These are phyloP conservation scores for Linum tenue DNA, from an alignment of 345 rosid species.

Conservation along the genomic window DNA sequence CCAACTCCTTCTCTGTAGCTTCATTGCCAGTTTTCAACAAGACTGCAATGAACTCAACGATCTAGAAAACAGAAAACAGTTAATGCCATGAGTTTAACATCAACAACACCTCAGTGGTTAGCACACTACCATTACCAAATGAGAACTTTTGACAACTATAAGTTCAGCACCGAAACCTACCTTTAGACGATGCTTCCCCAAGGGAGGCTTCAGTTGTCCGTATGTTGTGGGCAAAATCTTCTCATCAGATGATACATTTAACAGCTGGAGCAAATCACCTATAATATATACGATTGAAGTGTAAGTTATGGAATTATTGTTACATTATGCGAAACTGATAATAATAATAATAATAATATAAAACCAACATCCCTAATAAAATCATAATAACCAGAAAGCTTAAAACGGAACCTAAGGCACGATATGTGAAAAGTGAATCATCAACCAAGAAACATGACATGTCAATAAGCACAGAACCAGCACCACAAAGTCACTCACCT, in stretches of 20 bases:
- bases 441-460: too few species aligned
- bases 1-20: conserved; percentile 70
- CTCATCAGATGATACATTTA: conserved; percentile 70
- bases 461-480: too few species aligned
- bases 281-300: not conserved
- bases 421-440: too few species aligned
- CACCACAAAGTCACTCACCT: conserved; percentile 36
- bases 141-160: conserved; percentile 1
- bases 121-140: not conserved
- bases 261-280: conserved; percentile 70
- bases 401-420: too few species aligned
- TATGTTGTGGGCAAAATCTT: conserved; percentile 80
- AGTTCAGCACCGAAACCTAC: conserved; percentile 24
- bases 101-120: not conserved
- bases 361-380: too few species aligned
- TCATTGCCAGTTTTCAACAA: conserved; percentile 70
- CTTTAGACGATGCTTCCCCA: conserved; percentile 96
- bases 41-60: conserved; percentile 82
- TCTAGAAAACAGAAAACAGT: not conserved
- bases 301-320: too few species aligned
- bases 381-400: too few species aligned
- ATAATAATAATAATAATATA: too few species aligned
- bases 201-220: conserved; percentile 94
- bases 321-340: too few species aligned
- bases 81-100: not conserved